Base-by-base conservation (phyloP, 805 yeast genomes). In the Starmerella floris region DNA sequence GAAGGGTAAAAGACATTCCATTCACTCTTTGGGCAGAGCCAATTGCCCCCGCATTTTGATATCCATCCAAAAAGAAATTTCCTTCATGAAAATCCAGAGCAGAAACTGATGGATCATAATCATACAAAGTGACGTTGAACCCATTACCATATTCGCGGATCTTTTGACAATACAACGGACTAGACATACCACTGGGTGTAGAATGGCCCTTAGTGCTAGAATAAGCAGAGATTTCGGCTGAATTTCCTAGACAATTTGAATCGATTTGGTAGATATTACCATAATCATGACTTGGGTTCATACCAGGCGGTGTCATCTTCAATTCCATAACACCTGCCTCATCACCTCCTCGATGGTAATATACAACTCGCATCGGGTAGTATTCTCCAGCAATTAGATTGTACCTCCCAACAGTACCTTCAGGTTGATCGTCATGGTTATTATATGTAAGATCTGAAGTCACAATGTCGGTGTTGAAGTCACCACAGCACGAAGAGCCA, bases 401-500 rank as follows among this genome's bases (percentile, higher is more conserved):
- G n/a, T n/a, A n/a, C n/a, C n/a, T n/a, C n/a, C n/a, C n/a, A 9
- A 28, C 33, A 11, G 34, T 21, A 37, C 26, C 23, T 6, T n/a
- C 11, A 22, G 8, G 23, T 4, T 26, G 9, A 10, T 10, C 15
- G 15, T n/a, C 17, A 10, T n/a, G 15, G 17, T n/a, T 6, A 30
- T n/a, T 13, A 10, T n/a, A 30, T 5, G 32, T 30, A 9, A 30
- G 6, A 8, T 30, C 15, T 9, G 13, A 6, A 3, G 36, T 19
- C 8, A 28, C 27, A 8, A 35, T 36, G 17, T 41, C 33, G 5
- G 9, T 10, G 15, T 21, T 26, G 28, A 41, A 36, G 26, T 36
- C 41, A n/a, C 44, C 44, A 25, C 44, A 41, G 36, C 44, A 41
- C 4, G 20, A 5, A 4, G 15, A 13, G 10, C 40, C 44, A 4